Base-by-base conservation (phyloP, 805 yeast species). In the Komagataella pastoris region DNA sequence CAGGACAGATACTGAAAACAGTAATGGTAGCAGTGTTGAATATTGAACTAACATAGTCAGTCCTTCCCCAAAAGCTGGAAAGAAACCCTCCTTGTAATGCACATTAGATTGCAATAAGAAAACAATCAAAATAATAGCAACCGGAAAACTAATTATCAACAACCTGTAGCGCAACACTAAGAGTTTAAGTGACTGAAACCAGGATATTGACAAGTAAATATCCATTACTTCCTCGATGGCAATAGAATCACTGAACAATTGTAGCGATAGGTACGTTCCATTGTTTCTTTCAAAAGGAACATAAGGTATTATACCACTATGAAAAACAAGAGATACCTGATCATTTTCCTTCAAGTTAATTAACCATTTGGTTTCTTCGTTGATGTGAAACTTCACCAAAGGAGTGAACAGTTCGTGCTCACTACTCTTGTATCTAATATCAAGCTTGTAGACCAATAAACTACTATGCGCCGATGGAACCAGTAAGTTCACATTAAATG, bases 341-440 rank as follows among this genome's bases (percentile, higher is more conserved):
- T 70, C 61, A 18, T 69, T 62, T 3, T 68, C 62, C 6, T 68
- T 62, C 1, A 81, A 54, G 52, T 81, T 74, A 7, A 84, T 65
- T 58, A 81, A 85, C 89, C 91, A 90, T 65, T 88, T 88, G 0
- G 88, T 75, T 62, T 90, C 97, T 43, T 79, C 81, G 8, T 71
- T 67, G 3, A 79, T 69, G 67, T 30, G 40, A 30, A 30, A 30
- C 52, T 88, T 73, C 3, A 85, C 64, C 44, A 88, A 71, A 1
- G 95, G 86, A 18, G 77, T 65, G 58, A 83, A 85, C 47, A 60
- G 55, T 50, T 64, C 69, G 6, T 23, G 43, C 19, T 52, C 55
- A 3, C 65, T 59, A 19, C 57, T 57, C 46, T 55, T 57, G 51
- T 63, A 65, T 24, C 68, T 54, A 4, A 65, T 56, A 50, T 65